Conservation (phyloP, 495 filamentous ascomycete species). For the Daldinia childiae region DNA sequence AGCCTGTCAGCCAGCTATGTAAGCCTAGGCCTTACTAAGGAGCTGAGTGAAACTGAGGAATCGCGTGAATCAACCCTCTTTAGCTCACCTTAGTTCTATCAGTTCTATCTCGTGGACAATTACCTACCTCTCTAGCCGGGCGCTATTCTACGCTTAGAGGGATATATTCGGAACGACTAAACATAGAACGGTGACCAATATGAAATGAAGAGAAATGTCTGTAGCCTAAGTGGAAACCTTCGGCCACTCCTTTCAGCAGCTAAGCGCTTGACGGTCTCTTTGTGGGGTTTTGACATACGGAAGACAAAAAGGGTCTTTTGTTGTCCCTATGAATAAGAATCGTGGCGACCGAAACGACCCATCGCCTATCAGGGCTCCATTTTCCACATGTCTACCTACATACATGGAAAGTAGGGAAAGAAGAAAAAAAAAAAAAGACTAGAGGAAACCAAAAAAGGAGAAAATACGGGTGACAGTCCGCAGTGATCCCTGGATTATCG, state of each 20-base stretch:
- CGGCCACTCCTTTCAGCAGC: constrained; percentile 35
- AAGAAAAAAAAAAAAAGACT: background rate
- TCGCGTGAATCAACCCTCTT: background rate
- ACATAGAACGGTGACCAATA: constrained; percentile 19
- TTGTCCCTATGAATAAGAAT: background rate
- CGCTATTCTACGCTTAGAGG: constrained; percentile 28
- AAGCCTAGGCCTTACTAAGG: background rate
- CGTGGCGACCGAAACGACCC: constrained; percentile 16
- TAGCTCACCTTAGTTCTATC: background rate
- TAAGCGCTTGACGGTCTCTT: constrained; percentile 29
- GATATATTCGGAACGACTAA: constrained; percentile 15
- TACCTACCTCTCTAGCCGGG: constrained; percentile 10
- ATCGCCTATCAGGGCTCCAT: constrained; percentile 7
- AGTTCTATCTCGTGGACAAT: background rate
- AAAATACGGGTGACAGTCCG: constrained; percentile 7
- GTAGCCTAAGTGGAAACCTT: constrained; percentile 36
- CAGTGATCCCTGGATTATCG: constrained; percentile 19
- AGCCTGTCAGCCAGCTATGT: background rate
- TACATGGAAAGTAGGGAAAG: background rate
- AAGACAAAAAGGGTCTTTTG: constrained; percentile 16
- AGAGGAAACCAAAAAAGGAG: background rate
- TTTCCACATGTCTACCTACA: constrained; percentile 1
- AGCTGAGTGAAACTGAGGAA: background rate
- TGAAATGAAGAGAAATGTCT: constrained; percentile 26
- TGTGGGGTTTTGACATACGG: constrained; percentile 33